Conservation (phyloP, 202 grass and related monocot species). For the Setaria italica region DNA sequence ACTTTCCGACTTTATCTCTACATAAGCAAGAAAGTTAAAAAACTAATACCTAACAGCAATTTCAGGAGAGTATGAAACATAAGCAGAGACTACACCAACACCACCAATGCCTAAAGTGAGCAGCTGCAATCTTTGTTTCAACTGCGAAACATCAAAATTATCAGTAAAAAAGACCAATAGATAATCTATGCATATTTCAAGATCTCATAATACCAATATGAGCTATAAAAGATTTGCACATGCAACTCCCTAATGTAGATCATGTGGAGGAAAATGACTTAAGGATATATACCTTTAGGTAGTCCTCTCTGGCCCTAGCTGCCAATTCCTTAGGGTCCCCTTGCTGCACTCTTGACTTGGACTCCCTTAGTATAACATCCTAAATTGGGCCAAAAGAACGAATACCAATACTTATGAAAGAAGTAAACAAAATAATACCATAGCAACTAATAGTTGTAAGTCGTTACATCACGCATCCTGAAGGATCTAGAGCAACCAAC, state of each 20-base stretch:
- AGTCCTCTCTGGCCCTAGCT: slow-evolving; percentile 65
- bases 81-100: slow-evolving; percentile 81
- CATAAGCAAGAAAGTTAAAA: slow-evolving; percentile 8
- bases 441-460: background rate
- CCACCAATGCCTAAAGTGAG: slow-evolving; percentile 85
- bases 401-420: background rate
- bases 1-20: slow-evolving; percentile 11
- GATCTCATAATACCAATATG: slow-evolving; percentile 1
- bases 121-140: slow-evolving; percentile 83
- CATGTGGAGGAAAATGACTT: background rate
- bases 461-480: background rate
- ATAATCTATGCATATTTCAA: slow-evolving; percentile 28
- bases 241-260: background rate
- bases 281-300: slow-evolving; percentile 67
- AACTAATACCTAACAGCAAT: slow-evolving; percentile 80
- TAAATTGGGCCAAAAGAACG: slow-evolving; percentile 32
- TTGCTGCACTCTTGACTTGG: slow-evolving; percentile 66
- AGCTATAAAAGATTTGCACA: background rate
- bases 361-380: slow-evolving; percentile 92
- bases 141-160: slow-evolving; percentile 58
- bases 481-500: slow-evolving; percentile 19
- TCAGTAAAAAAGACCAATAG: slow-evolving; percentile 8
- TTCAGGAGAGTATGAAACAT: slow-evolving; percentile 93
- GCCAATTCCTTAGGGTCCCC: slow-evolving; percentile 79
- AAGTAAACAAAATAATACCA: background rate